A percentile compares a stretch with the other conserved stretches of the same genome.
Conservation (phyloP, 2,329 filamentous ascomycete species). For the Sporothrix variecibatus region DNA sequence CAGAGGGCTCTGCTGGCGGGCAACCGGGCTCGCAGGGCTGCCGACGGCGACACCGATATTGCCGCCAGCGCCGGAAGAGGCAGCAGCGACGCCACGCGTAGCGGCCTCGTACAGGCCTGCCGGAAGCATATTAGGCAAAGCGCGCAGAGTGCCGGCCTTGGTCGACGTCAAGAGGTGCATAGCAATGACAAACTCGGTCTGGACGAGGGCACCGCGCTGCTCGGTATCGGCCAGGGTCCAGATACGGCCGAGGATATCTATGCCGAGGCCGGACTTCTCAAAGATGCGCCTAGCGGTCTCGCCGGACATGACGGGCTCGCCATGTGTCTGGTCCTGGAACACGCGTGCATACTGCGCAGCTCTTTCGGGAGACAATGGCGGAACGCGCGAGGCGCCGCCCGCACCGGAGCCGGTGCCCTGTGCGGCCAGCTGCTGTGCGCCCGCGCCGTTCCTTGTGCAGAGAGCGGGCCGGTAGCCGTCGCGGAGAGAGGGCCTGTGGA, state of each 20-base stretch:
- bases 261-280: constrained; percentile 85
- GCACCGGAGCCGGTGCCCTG: constrained; percentile 52
- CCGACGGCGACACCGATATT: neutral
- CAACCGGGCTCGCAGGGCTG: constrained; percentile 40
- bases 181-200: constrained; percentile 93
- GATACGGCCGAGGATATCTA: constrained; percentile 88
- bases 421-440: constrained; percentile 28
- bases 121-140: constrained; percentile 77
- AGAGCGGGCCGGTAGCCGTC: constrained; percentile 41
- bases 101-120: constrained; percentile 89
- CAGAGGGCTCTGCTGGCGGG: constrained; percentile 53
- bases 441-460: constrained; percentile 62
- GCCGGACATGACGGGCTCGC: constrained; percentile 72
- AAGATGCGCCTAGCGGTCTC: constrained; percentile 93
- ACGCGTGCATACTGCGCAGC: constrained; percentile 84
- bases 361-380: constrained; percentile 84
- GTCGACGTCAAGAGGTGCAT: constrained; percentile 96
- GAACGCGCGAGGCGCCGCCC: constrained; percentile 71
- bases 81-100: constrained; percentile 57
- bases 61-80: neutral
- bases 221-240: constrained; percentile 95
- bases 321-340: constrained; percentile 84
- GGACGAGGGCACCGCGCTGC: constrained; percentile 81
- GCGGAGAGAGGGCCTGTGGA: constrained; percentile 33
- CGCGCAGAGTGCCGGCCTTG: constrained; percentile 79